Base-by-base conservation (phyloP, 768 basidiomycete genomes). In the Pulveroboletus sp. region DNA sequence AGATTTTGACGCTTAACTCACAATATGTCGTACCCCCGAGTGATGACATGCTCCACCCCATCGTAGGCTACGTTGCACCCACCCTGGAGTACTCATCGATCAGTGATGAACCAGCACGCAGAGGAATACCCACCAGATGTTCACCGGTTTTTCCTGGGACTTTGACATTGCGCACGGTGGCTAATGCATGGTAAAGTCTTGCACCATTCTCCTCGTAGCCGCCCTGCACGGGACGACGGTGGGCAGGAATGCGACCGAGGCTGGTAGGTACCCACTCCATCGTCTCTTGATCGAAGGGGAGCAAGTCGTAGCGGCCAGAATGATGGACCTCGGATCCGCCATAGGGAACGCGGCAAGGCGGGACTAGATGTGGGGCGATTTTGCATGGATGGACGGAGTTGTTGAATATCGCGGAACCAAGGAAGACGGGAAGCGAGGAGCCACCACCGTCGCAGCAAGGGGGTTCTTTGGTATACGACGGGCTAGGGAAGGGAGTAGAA, bases 371-470 rank as follows among this genome's bases (percentile, higher is more conserved):
- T 9, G 83, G 80, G 1, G 72, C 80, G 57, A 91, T 79, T 73
- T 92, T 93, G 78, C 89, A 91, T 4, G 89, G 89, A 51, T 92
- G 89, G 3, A 90, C 85, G 0, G 82, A 80, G 52, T 72, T 69
- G 48, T 56, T 72, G 61, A 89, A 73, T 40, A 90, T 69, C 10
- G 87, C 89, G 5, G 85, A 86, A 12, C 88, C 89, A 30, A 93
- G 57, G 69, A 75, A 93, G 51, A 90, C 62, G 6, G 83, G 83
- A 2, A 77, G 76, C 24, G 9, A 3, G 24, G 57, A 51, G 2
- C 80, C 79, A 58, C 85, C 80, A 1, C 71, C 64, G 59, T 92
- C 87, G 33, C 66, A 58, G 57, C 76, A 79, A 2, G 80, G 76
- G 0, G 86, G 77, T 1, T 52, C 68, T 17, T 80, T 81, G 32